Conservation (phyloP, 2,329 filamentous ascomycete genomes). For the Podosphaera aphanis region DNA sequence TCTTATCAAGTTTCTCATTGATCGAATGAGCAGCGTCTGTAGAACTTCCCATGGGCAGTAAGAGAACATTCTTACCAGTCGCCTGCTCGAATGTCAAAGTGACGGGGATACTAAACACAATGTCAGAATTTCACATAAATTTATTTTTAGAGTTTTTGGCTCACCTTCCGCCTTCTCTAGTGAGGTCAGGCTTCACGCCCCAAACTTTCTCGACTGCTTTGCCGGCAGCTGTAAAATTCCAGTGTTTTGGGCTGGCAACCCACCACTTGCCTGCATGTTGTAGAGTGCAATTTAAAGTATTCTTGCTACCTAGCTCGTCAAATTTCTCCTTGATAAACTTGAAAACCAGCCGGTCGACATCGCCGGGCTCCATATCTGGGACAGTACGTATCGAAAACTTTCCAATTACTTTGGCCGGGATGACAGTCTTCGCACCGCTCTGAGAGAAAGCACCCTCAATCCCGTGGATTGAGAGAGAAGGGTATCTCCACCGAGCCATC, state of each 20-base stretch:
- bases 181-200: conserved; percentile 82
- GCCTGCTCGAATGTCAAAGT: conserved; percentile 95
- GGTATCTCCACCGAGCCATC: conserved; percentile 90
- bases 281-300: conserved; percentile 57
- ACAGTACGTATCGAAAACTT: conserved; percentile 98
- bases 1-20: conserved; percentile 93
- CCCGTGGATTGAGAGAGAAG: conserved; percentile 82
- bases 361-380: conserved; percentile 84
- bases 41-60: conserved; percentile 90
- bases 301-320: conserved; percentile 75
- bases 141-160: conserved; percentile 11
- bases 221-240: conserved; percentile 86
- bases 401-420: conserved; percentile 88
- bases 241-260: conserved; percentile 92
- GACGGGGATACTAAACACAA: conserved; percentile 56
- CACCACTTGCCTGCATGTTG: conserved; percentile 96
- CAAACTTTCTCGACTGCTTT: conserved; percentile 95
- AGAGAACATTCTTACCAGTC: conserved; percentile 87
- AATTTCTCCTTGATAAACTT: conserved; percentile 68
- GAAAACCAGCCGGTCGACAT: conserved; percentile 67
- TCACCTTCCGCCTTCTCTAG: conserved; percentile 76
- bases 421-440: conserved; percentile 91
- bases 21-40: conserved; percentile 94
- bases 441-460: conserved; percentile 86
- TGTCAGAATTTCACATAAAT: conserved; percentile 3